These are phyloP conservation scores for Phaffomyces opuntiae DNA, from an alignment of 805 yeast species.

Conservation along the genomic window DNA sequence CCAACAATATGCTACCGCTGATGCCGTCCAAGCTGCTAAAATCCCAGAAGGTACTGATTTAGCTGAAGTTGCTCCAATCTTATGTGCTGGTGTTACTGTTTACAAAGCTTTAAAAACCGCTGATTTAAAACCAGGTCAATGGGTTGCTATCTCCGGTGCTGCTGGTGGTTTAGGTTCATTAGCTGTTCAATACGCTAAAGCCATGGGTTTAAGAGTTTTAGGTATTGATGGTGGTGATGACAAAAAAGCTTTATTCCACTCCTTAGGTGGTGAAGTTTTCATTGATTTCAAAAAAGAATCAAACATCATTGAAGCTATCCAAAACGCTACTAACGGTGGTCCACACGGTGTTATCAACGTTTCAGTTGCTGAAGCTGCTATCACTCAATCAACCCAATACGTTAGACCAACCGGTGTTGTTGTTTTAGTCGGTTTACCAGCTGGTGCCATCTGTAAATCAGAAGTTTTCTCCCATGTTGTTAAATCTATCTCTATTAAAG, in stretches of 20 bases:
- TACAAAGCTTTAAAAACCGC: conserved; percentile 87
- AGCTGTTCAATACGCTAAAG: conserved; percentile 68
- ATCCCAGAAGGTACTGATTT: conserved; percentile 71
- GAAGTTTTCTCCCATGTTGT: conserved; percentile 70
- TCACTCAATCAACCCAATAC: conserved; percentile 52
- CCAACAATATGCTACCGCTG: conserved; percentile 87
- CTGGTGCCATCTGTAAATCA: conserved; percentile 65
- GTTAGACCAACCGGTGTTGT: conserved; percentile 65
- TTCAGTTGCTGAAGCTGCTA: conserved; percentile 65
- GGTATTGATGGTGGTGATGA: conserved; percentile 68
- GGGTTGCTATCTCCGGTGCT: conserved; percentile 75
- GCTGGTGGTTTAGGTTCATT: conserved; percentile 76
- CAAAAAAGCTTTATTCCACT: conserved; percentile 46
- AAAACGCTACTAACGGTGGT: conserved; percentile 60
- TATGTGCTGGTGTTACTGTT: conserved; percentile 89
- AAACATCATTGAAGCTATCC: conserved; percentile 49
- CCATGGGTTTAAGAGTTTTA: conserved; percentile 68
- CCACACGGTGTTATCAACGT: conserved; percentile 73
- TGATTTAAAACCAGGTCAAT: conserved; percentile 58
- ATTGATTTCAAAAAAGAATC: conserved; percentile 51
- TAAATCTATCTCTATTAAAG: conserved; percentile 63
- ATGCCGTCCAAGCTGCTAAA: conserved; percentile 79
- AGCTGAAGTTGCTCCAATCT: conserved; percentile 71
- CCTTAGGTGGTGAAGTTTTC: conserved; percentile 61
- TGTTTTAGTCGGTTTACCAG: conserved; percentile 72